Evolutionary conservation across 2,329 filamentous ascomycete species (phyloP).

Genomic region (Hymenotorrendiella dingleyae): DNA sequence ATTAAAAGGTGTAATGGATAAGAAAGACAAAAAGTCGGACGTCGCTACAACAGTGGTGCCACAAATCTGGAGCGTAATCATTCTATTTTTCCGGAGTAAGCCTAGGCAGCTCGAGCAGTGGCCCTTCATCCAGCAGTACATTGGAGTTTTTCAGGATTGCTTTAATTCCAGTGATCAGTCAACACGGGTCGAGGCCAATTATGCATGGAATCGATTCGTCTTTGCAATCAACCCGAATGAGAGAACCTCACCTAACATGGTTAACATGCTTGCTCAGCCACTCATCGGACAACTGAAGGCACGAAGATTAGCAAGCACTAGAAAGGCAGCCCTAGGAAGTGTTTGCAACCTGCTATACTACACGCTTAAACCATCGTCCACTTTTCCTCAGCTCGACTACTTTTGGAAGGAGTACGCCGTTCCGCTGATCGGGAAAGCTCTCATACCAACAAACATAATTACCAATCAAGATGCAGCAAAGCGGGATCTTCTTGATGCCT

Average conservation of each 20-base stretch:
- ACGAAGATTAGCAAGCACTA: constrained; percentile 45
- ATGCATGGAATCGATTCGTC: constrained; percentile 80
- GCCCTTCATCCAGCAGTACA: constrained; percentile 68
- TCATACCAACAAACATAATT: constrained; percentile 34
- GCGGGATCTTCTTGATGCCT: constrained; percentile 53
- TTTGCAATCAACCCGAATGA: constrained; percentile 65
- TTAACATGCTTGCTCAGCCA: constrained; percentile 62
- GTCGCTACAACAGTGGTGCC: constrained; percentile 57
- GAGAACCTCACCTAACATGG: constrained; percentile 46
- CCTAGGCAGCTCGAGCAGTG: constrained; percentile 57
- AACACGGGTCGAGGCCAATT: constrained; percentile 70
- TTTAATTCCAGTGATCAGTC: constrained; percentile 72
- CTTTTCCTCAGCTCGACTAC: constrained; percentile 59
- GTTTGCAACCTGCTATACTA: constrained; percentile 83
- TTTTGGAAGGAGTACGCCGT: constrained; percentile 75
- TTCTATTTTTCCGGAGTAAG: constrained; percentile 65
- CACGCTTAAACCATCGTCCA: constrained; percentile 64
- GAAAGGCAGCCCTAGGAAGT: constrained; percentile 56
- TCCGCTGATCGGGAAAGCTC: constrained; percentile 54
- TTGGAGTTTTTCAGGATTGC: constrained; percentile 72
- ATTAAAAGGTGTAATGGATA: constrained; percentile 62
- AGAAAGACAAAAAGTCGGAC: constrained; percentile 42
- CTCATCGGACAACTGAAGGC: constrained; percentile 63
- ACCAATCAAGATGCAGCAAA: constrained; percentile 32
- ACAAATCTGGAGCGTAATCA: constrained; percentile 80